Base-by-base conservation (phyloP, 2,329 filamentous ascomycete species). In the Hymenoscyphus albidus region DNA sequence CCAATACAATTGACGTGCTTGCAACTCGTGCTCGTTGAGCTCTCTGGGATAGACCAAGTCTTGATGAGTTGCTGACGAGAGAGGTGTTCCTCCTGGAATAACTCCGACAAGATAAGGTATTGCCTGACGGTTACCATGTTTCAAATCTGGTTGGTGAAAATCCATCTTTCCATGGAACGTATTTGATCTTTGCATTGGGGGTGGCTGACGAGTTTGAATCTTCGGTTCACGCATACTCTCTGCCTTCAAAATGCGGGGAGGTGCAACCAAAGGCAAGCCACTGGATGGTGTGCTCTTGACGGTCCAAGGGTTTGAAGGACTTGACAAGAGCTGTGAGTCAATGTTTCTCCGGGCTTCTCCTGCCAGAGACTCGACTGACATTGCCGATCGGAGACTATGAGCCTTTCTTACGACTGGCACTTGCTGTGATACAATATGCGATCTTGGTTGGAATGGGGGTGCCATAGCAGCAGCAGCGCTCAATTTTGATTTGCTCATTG, bases 1-100 rank as follows among this genome's bases (percentile, higher is more conserved):
- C 84, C 85, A 88, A 72, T 86, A 88, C 67, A 87, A 75, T 67
- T 83, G 80, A 56, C 85, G 82, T 67, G 86, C 84, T 62, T 82
- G 81, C 57, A 82, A 76, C 71, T 89, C 86, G 59, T 85, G 85
- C 2, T 82, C 79, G 0, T 82, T 88, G 39, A 88, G 76, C n/a
- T 82, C 78, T 61, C 86, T 81, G 39, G 76, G 76, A 69, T 88
- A 88, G 39, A 80, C 71, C 70, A 85, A 85, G 68, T 86, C 83
- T 6, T 74, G 76, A 35, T 80, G 75, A 32, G 72, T 77, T 31
- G 78, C 80, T 13, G 73, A 75, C 38, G 78, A 77, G n/a, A 77
- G 72, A 22, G 77, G 76, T 60, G 80, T 71, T 4, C 80, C 81
- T 18, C 74, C 73, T 32, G 82, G 82, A 22, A 85, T 76, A 39